Percentiles rank a stretch among this genome's conserved stretches.
Evolutionary conservation across 1,284 basidiomycete species (phyloP).

Genomic region (Apiotrichum porosum): DNA sequence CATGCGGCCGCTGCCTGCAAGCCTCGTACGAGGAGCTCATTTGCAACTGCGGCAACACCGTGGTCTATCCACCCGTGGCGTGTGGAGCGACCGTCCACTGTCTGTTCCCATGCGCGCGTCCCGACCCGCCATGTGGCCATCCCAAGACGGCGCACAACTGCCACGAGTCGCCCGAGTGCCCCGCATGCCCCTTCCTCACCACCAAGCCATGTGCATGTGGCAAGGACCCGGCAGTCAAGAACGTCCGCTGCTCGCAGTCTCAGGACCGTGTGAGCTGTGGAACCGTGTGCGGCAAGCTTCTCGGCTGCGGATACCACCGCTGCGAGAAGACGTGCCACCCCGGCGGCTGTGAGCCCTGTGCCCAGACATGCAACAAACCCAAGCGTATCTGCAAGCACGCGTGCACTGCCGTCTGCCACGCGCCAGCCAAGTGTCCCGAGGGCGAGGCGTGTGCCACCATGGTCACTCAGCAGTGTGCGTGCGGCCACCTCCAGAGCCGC

Average conservation of each 20-base stretch:
- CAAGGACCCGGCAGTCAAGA: constrained; percentile 59
- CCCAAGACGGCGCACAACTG: constrained; percentile 69
- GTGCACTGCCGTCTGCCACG: constrained; percentile 73
- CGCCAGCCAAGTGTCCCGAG: constrained; percentile 75
- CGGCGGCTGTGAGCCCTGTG: constrained; percentile 70
- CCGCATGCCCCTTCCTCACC: constrained; percentile 75
- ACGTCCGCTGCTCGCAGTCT: constrained; percentile 63
- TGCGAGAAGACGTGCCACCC: constrained; percentile 74
- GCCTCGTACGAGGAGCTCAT: constrained; percentile 85
- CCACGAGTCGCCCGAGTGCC: constrained; percentile 67
- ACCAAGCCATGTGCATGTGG: constrained; percentile 78
- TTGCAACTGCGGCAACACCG: constrained; percentile 71
- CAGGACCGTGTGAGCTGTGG: constrained; percentile 76
- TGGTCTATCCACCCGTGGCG: constrained; percentile 64
- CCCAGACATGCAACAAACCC: constrained; percentile 71
- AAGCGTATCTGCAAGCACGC: constrained; percentile 73
- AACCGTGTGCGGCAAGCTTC: constrained; percentile 65
- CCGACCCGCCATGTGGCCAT: constrained; percentile 71
- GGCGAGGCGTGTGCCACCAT: constrained; percentile 62
- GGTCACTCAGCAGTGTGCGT: constrained; percentile 67
- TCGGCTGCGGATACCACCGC: constrained; percentile 77
- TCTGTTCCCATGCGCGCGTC: constrained; percentile 68
- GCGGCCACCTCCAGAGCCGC: constrained; percentile 69
- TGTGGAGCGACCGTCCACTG: constrained; percentile 66
- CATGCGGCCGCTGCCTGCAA: constrained; percentile 72